phyloP scores from a whole-genome alignment of 2,329 filamentous ascomycete species.

The Penicillium brasilianum region DNA sequence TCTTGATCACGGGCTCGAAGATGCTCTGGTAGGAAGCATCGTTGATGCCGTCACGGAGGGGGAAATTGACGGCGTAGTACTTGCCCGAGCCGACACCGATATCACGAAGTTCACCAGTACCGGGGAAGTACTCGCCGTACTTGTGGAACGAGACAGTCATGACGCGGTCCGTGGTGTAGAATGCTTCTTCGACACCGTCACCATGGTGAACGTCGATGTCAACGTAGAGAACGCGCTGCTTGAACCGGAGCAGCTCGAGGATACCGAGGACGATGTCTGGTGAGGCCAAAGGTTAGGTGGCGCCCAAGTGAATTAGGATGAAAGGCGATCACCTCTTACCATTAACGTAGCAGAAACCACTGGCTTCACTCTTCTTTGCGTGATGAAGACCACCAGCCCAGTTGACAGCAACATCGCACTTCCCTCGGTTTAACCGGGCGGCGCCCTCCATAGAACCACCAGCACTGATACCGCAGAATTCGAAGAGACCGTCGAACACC shows the following conservation, averaged over 20 bases:
- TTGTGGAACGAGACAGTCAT: constrained; percentile 77
- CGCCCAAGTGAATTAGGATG: neutral
- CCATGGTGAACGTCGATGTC: constrained; percentile 72
- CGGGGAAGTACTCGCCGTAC: constrained; percentile 74
- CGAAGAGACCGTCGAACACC: constrained; percentile 72
- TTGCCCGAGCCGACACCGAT: constrained; percentile 71
- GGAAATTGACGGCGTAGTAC: constrained; percentile 72
- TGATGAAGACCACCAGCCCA: constrained; percentile 98
- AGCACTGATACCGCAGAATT: constrained; percentile 72
- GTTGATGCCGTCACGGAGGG: constrained; percentile 71
- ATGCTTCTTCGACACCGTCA: constrained; percentile 72
- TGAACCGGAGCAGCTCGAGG: constrained; percentile 67
- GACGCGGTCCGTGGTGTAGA: constrained; percentile 72
- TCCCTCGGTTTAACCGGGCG: constrained; percentile 68
- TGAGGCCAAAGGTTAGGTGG: constrained; percentile 20
- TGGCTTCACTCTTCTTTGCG: constrained; percentile 92
- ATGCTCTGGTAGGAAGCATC: constrained; percentile 70
- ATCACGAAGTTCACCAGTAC: constrained; percentile 70
- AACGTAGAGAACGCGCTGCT: constrained; percentile 68
- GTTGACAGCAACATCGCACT: constrained; percentile 72
- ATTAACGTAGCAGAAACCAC: constrained; percentile 98
- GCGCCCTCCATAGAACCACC: constrained; percentile 74
- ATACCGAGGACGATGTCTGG: constrained; percentile 70
- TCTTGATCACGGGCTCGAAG: constrained; percentile 70
- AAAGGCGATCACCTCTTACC: constrained; percentile 46